phyloP scores from a whole-genome alignment of 441 rosid genomes.

The Corymbia calophylla region DNA sequence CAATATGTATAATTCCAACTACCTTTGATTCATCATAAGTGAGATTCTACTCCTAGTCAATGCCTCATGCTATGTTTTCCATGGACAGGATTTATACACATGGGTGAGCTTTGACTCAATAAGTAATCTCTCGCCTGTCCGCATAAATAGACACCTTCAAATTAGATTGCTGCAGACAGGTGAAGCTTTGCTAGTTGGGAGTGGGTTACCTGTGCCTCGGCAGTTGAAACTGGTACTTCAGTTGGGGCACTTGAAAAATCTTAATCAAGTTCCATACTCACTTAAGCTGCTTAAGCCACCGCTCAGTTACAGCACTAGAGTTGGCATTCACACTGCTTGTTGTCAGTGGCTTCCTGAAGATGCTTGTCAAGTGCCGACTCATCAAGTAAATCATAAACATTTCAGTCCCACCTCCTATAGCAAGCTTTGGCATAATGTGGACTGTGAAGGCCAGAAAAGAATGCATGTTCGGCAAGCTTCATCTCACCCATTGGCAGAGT shows the following conservation, averaged over 20 bases:
- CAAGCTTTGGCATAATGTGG: neutral
- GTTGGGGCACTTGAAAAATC: neutral
- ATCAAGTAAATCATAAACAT: neutral
- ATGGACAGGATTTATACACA: neutral
- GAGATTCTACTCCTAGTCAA: neutral
- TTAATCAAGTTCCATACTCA: neutral
- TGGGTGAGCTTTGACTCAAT: neutral
- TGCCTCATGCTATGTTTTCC: neutral
- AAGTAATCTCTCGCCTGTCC: neutral
- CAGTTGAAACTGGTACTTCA: neutral
- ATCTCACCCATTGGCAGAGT: conserved; percentile 29
- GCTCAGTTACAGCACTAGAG: neutral
- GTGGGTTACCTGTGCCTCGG: neutral
- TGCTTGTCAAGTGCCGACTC: neutral
- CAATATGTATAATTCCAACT: neutral
- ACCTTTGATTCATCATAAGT: neutral
- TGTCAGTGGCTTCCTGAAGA: neutral
- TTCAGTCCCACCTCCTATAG: neutral
- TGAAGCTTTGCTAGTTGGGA: neutral
- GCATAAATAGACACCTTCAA: neutral
- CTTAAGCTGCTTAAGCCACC: neutral
- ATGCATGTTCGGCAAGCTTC: neutral
- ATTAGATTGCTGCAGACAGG: neutral
- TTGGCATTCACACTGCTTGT: neutral
- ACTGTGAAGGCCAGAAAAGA: neutral